Conservation (phyloP, 2,329 filamentous ascomycete species). For the Cladosporium sp. region DNA sequence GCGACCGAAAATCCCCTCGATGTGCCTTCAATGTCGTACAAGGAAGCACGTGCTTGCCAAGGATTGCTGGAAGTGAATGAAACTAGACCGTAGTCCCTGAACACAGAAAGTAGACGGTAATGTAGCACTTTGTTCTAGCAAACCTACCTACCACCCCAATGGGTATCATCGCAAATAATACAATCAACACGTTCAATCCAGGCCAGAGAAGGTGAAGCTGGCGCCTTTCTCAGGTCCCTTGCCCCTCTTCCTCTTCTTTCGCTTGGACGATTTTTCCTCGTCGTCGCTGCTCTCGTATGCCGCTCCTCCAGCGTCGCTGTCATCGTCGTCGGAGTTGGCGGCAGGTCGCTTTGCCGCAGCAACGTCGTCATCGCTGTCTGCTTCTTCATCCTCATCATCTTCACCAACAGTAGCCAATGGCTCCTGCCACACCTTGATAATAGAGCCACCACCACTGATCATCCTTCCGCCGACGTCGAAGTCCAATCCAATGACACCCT, state of each 20-base stretch:
- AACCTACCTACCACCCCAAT: constrained; percentile 10
- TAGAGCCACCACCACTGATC: constrained; percentile 83
- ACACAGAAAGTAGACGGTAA: neutral
- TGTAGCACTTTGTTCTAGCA: neutral
- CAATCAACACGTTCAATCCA: constrained; percentile 29
- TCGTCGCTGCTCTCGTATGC: constrained; percentile 48
- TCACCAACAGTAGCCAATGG: constrained; percentile 59
- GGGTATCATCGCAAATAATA: constrained; percentile 19
- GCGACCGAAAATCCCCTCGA: neutral
- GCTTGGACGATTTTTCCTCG: constrained; percentile 45
- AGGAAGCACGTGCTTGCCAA: neutral
- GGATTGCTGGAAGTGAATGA: neutral
- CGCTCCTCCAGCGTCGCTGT: constrained; percentile 37
- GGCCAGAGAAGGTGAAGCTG: constrained; percentile 34
- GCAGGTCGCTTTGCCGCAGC: constrained; percentile 46
- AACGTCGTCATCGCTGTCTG: constrained; percentile 31
- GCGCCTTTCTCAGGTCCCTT: constrained; percentile 34
- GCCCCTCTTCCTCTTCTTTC: constrained; percentile 45
- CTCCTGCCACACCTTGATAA: constrained; percentile 88
- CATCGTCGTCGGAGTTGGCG: constrained; percentile 51
- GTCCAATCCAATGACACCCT: constrained; percentile 77
- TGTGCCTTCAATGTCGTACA: neutral
- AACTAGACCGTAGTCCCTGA: neutral
- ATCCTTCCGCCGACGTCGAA: constrained; percentile 86
- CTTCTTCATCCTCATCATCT: constrained; percentile 45